A percentile compares a stretch with the other conserved stretches of the same genome.
phyloP scores from a whole-genome alignment of 2,329 filamentous ascomycete species.

The Aureobasidium leucospermi region DNA sequence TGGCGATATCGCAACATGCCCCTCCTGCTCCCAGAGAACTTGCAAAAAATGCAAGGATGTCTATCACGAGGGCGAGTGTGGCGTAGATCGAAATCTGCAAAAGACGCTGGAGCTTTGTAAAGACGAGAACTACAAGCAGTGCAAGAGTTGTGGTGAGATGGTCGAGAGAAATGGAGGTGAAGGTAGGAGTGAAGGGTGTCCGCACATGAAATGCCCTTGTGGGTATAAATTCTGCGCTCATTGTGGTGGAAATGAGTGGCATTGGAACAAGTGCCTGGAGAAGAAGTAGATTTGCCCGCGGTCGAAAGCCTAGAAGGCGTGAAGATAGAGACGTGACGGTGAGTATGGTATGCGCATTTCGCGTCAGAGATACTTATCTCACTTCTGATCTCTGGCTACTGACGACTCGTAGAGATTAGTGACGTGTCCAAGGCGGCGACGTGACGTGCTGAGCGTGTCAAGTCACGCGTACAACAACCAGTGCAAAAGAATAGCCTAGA shows the following conservation, averaged over 20 bases:
- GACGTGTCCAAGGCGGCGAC: too few species aligned
- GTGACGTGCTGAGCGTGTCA: too few species aligned
- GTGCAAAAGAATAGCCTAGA: too few species aligned
- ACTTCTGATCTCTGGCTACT: too few species aligned
- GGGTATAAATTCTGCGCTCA: not conserved
- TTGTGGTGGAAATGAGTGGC: not conserved
- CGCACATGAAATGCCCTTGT: not conserved
- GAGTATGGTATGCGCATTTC: too few species aligned
- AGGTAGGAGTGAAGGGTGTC: not conserved
- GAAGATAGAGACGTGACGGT: too few species aligned
- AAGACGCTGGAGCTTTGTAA: not conserved
- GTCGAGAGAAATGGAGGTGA: not conserved
- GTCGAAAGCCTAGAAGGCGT: too few species aligned
- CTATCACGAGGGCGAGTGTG: not conserved
- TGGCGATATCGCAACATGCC: not conserved
- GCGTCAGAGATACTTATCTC: too few species aligned
- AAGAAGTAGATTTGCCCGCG: not conserved
- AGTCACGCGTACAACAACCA: too few species aligned
- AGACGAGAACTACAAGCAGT: not conserved
- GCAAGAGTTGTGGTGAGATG: not conserved
- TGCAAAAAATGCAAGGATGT: not conserved
- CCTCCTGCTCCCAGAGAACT: not conserved
- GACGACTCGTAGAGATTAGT: too few species aligned
- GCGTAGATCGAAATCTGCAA: not conserved
- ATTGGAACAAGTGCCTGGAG: not conserved